A percentile compares a stretch with the other conserved stretches of the same genome.
Conservation (phyloP, 345 rosid species). For the Passiflora organensis region DNA sequence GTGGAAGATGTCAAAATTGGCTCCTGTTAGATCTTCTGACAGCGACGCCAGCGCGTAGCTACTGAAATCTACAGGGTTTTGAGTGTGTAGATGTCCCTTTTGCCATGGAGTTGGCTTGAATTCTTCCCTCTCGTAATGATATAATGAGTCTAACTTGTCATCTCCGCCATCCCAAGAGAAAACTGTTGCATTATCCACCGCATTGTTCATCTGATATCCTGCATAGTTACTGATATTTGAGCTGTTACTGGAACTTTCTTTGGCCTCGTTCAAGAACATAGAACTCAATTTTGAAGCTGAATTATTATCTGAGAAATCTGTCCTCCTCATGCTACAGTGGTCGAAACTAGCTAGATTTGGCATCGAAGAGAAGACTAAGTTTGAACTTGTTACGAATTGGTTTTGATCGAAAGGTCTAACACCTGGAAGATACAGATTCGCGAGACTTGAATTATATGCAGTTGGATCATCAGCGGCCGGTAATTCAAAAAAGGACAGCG, state of each 20-base stretch:
- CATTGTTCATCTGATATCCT: constrained; percentile 31
- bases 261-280: constrained; percentile 31
- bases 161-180: constrained; percentile 27
- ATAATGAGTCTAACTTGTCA: constrained; percentile 24
- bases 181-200: constrained; percentile 30
- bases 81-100: too few relatives aligned
- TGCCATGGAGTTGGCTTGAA: constrained; percentile 33
- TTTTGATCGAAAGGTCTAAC: constrained; percentile 14
- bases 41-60: constrained; percentile 48
- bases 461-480: constrained; percentile 18
- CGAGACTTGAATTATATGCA: constrained; percentile 17
- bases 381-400: constrained; percentile 28
- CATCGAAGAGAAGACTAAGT: constrained; percentile 35
- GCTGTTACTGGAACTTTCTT: constrained; percentile 47
- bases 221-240: constrained; percentile 43
- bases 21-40: constrained; percentile 50
- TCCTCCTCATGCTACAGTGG: constrained; percentile 28
- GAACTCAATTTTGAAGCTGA: constrained; percentile 37
- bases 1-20: constrained; percentile 44
- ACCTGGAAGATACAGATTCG: constrained; percentile 19
- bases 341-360: constrained; percentile 43
- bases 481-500: constrained; percentile 34
- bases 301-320: constrained; percentile 38
- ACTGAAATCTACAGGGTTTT: constrained; percentile 37
- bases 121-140: constrained; percentile 37